phyloP scores from a whole-genome alignment of 495 filamentous ascomycete genomes.

The Podospora anserina region DNA sequence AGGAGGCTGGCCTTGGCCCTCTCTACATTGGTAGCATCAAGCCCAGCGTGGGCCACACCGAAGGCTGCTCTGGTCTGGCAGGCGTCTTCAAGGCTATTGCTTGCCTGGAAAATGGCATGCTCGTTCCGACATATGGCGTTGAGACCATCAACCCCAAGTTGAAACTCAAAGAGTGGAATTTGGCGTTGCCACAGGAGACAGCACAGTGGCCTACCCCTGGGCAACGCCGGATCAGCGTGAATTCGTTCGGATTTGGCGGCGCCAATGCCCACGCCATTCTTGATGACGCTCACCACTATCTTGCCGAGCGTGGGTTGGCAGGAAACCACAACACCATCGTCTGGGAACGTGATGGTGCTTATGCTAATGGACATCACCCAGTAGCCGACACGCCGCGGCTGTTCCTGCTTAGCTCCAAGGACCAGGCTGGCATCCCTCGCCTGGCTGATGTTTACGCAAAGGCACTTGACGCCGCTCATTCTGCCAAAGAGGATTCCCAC shows the following conservation, averaged over 20 bases:
- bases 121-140: constrained; percentile 42
- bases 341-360: not conserved
- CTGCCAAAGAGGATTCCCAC: constrained; percentile 7
- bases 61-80: constrained; percentile 51
- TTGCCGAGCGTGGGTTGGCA: constrained; percentile 6
- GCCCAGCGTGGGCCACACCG: constrained; percentile 55
- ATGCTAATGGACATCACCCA: no score
- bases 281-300: constrained; percentile 32
- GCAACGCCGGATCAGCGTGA: constrained; percentile 27
- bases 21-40: constrained; percentile 37
- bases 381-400: not conserved
- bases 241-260: constrained; percentile 46
- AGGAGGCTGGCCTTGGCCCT: not conserved
- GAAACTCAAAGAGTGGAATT: constrained; percentile 38
- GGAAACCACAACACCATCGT: constrained; percentile 11
- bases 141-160: constrained; percentile 41
- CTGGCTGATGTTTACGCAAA: not conserved
- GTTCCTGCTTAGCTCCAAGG: not conserved
- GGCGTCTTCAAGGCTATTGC: constrained; percentile 54
- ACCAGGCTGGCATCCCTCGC: not conserved
- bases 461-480: not conserved
- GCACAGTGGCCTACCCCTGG: constrained; percentile 12
- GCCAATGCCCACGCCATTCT: constrained; percentile 43
- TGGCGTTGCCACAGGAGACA: constrained; percentile 29
- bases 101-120: constrained; percentile 50